Conservation (phyloP, 1,284 basidiomycete species). For the Fomitiporia mediterranea region DNA sequence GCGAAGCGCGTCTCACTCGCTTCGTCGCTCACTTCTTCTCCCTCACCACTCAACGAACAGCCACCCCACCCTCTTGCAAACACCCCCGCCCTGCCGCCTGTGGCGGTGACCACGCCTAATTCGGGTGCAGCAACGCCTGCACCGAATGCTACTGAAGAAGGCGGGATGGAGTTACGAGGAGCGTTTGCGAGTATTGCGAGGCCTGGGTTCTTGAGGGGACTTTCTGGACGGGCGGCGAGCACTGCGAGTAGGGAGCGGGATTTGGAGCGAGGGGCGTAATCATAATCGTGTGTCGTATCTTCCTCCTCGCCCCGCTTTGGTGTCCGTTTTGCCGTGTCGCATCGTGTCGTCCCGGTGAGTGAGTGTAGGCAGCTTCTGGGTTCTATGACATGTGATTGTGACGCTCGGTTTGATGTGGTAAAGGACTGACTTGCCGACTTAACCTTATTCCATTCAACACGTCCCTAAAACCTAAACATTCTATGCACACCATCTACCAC, state of each 20-base stretch:
- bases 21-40: conserved; percentile 7
- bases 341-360: too few species aligned
- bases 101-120: neutral
- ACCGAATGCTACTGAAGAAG: neutral
- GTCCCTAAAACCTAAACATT: too few species aligned
- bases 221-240: neutral
- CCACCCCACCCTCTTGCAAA: conserved; percentile 3
- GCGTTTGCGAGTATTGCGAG: conserved; percentile 7
- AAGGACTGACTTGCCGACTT: too few species aligned
- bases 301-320: too few species aligned
- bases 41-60: neutral
- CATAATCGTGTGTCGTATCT: too few species aligned
- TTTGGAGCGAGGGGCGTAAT: conserved; percentile 3
- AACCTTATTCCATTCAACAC: neutral
- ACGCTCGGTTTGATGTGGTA: too few species aligned
- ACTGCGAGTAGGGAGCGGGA: neutral
- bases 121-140: neutral
- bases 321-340: too few species aligned
- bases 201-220: conserved; percentile 5
- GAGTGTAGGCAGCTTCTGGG: too few species aligned
- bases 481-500: neutral
- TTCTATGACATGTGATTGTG: too few species aligned
- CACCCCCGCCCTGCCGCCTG: neutral
- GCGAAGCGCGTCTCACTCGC: conserved; percentile 15
- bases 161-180: neutral